Percentiles rank a stretch among this genome's conserved stretches.
These are phyloP conservation scores for Trichoderma asperellum DNA, from an alignment of 2,329 filamentous ascomycete genomes.

Conservation along the genomic window DNA sequence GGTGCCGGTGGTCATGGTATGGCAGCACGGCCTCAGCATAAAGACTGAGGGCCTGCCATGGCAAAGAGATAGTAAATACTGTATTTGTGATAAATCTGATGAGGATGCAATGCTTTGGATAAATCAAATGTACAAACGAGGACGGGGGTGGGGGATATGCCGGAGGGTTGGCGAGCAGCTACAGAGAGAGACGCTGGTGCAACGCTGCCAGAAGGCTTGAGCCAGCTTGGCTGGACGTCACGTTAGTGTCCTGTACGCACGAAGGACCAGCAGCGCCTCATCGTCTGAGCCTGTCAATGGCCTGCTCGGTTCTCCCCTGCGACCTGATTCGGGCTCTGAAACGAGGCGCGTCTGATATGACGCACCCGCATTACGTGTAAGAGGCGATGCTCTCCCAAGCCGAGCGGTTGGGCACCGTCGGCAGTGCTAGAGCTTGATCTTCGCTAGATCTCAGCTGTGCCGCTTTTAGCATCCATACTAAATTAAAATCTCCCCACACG, in stretches of 20 bases:
- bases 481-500: background rate
- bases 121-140: background rate
- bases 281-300: background rate
- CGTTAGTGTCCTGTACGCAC: background rate
- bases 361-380: conserved; percentile 7
- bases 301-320: background rate
- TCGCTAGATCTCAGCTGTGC: background rate
- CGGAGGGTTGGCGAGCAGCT: background rate
- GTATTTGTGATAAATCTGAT: too few relatives aligned
- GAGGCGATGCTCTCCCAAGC: conserved; percentile 9
- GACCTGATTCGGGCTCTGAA: conserved; percentile 7
- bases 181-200: background rate
- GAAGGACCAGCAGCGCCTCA: background rate
- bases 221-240: conserved; percentile 12
- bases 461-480: background rate
- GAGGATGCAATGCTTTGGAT: background rate
- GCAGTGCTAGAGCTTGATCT: background rate
- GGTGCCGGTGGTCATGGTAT: background rate
- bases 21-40: background rate
- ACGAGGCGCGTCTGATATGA: conserved; percentile 13
- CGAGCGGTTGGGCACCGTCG: background rate
- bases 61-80: background rate
- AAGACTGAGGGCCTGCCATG: background rate
- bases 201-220: conserved; percentile 6
- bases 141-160: background rate